Conservation (phyloP, 129 eudicot genomes). For the Artemisia tridentata region DNA sequence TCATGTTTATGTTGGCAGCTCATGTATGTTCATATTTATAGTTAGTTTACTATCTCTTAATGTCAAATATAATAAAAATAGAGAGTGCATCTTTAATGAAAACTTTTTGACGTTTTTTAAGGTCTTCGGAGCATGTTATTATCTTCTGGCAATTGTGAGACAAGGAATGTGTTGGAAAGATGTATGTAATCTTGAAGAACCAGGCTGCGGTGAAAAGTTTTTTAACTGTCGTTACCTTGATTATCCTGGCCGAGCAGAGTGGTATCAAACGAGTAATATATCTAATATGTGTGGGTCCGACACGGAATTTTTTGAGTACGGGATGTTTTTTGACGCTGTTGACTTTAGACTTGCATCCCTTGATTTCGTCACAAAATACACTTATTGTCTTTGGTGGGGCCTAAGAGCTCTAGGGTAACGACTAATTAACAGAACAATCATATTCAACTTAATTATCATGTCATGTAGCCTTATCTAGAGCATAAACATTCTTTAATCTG, state of each 20-base stretch:
- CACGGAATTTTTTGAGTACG: conserved; percentile 42
- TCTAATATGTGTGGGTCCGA: conserved; percentile 43
- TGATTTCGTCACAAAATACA: conserved; percentile 49
- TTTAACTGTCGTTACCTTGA: conserved; percentile 43
- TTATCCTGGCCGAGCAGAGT: conserved; percentile 40
- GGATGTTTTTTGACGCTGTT: conserved; percentile 51
- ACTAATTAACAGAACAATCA: neutral
- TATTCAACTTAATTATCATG: neutral
- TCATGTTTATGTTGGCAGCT: conserved; percentile 72
- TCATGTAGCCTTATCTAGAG: neutral
- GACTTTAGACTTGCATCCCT: conserved; percentile 38
- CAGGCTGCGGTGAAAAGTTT: conserved; percentile 45
- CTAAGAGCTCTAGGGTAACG: conserved; percentile 60
- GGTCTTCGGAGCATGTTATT: conserved; percentile 77
- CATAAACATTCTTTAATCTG: neutral
- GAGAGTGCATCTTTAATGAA: neutral
- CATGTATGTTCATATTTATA: conserved; percentile 47
- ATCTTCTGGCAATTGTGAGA: conserved; percentile 67
- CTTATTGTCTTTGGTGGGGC: conserved; percentile 85
- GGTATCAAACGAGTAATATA: conserved; percentile 59
- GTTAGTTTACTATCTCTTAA: neutral
- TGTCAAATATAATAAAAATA: neutral
- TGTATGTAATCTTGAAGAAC: conserved; percentile 50
- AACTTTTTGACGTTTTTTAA: conserved; percentile 7
- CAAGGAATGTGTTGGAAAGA: conserved; percentile 76